Evolutionary conservation across 768 basidiomycete genomes (phyloP).

Genomic region (Auricularia cornea): DNA sequence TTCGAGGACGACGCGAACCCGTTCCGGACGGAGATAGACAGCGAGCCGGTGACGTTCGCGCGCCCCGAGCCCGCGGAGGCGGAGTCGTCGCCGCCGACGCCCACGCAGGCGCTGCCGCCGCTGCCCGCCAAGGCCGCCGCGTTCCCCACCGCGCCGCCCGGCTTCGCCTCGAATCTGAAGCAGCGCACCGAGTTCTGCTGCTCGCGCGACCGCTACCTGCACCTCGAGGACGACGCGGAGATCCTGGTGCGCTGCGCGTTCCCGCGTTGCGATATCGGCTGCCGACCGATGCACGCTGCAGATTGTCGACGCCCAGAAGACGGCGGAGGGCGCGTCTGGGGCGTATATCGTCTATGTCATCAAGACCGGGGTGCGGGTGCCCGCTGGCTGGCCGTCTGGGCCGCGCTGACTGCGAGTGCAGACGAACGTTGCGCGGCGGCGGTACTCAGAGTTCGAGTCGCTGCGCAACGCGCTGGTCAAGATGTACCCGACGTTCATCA

Average conservation of each 20-base stretch:
- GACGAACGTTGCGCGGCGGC: constrained; percentile 75
- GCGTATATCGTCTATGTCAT: constrained; percentile 95
- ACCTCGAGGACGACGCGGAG: constrained; percentile 76
- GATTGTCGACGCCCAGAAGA: constrained; percentile 97
- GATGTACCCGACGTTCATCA: constrained; percentile 91
- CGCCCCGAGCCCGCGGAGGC: constrained; percentile 44
- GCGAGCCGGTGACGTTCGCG: constrained; percentile 38
- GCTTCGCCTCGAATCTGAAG: constrained; percentile 25
- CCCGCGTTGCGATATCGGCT: constrained; percentile 8
- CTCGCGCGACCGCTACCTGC: constrained; percentile 62
- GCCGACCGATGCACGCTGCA: constrained; percentile 23
- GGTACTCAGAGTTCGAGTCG: constrained; percentile 97
- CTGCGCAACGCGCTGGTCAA: constrained; percentile 73
- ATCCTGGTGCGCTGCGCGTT: constrained; percentile 53
- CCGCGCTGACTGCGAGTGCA: constrained; percentile 23
- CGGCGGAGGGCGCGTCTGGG: constrained; percentile 74
- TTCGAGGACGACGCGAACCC: constrained; percentile 35
- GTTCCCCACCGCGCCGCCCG: constrained; percentile 19
- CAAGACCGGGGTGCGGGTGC: constrained; percentile 60
- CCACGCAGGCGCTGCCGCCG: not conserved
- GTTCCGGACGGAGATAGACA: constrained; percentile 28
- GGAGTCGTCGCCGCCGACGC: constrained; percentile 38
- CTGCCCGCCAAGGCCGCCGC: constrained; percentile 7
- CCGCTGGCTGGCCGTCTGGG: constrained; percentile 8
- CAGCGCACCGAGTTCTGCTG: constrained; percentile 65